These are phyloP conservation scores for Quercus variabilis DNA, from an alignment of 306 rosid genomes.

Conservation along the genomic window DNA sequence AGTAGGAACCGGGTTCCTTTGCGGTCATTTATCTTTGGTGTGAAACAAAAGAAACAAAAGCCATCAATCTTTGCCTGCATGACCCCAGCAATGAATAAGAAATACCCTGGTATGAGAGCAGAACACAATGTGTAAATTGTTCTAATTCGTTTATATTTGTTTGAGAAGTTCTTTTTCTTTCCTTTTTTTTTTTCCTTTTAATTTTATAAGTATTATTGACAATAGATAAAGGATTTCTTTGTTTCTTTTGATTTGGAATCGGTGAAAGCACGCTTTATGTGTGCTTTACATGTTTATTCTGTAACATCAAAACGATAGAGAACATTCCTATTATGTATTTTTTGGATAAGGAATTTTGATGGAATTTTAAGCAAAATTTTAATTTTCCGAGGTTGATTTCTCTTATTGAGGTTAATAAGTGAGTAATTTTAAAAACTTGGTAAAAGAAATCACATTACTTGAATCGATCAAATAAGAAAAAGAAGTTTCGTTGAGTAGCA, in stretches of 20 bases:
- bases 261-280: background rate
- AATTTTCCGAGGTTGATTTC: no score
- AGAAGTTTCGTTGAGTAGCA: no score
- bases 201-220: background rate
- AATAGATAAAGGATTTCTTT: background rate
- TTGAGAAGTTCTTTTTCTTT: constrained; percentile 1
- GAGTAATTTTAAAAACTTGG: no score
- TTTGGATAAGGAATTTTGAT: no score
- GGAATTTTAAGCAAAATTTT: no score
- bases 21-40: constrained; percentile 82
- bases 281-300: background rate
- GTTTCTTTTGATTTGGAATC: background rate
- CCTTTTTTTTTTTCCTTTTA: background rate
- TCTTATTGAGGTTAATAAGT: no score
- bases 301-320: background rate
- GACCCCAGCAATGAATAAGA: constrained; percentile 66
- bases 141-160: constrained; percentile 1
- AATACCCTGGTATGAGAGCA: constrained; percentile 37
- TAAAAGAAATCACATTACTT: no score
- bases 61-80: constrained; percentile 71
- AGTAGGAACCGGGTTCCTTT: constrained; percentile 59
- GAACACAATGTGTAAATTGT: constrained; percentile 31
- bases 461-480: no score
- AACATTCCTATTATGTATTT: background rate
- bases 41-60: constrained; percentile 67